Evolutionary conservation across 2,329 filamentous ascomycete genomes (phyloP).

Genomic region (Penicillium decumbens): DNA sequence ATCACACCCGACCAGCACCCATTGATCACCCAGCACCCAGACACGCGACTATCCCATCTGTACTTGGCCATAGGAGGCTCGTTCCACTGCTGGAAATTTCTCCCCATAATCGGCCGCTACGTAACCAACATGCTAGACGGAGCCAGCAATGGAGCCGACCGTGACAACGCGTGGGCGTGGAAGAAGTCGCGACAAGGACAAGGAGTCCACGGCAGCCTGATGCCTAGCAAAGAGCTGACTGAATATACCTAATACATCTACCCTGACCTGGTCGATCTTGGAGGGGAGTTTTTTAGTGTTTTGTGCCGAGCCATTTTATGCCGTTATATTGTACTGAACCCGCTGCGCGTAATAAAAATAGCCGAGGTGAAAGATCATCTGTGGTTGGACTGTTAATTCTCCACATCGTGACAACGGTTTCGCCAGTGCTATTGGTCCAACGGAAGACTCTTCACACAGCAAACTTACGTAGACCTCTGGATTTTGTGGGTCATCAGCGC

Average conservation of each 20-base stretch:
- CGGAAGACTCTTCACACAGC: neutral
- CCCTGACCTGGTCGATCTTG: neutral
- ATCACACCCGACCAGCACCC: constrained; percentile 61
- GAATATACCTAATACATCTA: constrained; percentile 10
- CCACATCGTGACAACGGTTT: neutral
- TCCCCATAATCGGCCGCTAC: constrained; percentile 60
- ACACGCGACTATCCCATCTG: constrained; percentile 48
- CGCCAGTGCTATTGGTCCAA: neutral
- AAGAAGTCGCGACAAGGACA: constrained; percentile 11
- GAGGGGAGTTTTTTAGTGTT: neutral
- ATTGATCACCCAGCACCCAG: constrained; percentile 52
- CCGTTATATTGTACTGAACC: neutral
- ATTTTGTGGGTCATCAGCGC: neutral
- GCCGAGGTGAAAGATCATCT: constrained; percentile 1
- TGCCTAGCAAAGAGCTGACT: constrained; percentile 24
- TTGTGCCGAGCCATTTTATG: neutral
- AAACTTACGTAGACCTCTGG: too few species aligned
- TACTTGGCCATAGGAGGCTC: constrained; percentile 60
- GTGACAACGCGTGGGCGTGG: constrained; percentile 24
- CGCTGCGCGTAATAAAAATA: neutral
- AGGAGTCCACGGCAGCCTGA: constrained; percentile 29
- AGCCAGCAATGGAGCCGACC: constrained; percentile 42
- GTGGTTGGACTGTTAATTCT: neutral
- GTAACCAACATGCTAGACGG: constrained; percentile 36
- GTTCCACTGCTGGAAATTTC: constrained; percentile 63